Evolutionary conservation across 2,329 filamentous ascomycete genomes (phyloP).

Genomic region (Ceratocystis huliohia): DNA sequence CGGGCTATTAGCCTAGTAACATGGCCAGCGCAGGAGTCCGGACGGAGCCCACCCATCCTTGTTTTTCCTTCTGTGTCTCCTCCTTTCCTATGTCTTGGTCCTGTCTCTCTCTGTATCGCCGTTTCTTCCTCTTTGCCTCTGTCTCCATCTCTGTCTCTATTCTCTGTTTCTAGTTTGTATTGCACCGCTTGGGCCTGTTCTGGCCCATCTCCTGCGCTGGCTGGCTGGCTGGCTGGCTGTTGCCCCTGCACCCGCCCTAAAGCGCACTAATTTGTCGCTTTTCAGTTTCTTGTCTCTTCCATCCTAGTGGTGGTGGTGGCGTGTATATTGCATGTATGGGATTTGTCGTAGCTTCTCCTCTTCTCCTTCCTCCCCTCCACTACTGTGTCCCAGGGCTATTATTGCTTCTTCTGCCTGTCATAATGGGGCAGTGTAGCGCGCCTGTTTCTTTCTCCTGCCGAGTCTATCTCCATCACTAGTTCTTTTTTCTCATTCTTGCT

Average conservation of each 20-base stretch:
- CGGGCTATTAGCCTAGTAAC: neutral
- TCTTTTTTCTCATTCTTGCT: neutral
- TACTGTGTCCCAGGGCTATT: no score
- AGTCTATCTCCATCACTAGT: neutral
- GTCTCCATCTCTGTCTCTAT: neutral
- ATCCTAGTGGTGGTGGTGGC: no score
- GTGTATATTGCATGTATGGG: no score
- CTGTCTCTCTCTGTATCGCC: neutral
- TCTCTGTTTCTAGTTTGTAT: neutral
- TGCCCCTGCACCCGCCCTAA: neutral
- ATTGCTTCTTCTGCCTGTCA: no score
- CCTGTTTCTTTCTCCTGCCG: neutral
- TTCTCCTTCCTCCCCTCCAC: no score
- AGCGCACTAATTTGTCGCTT: neutral
- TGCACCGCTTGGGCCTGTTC: neutral
- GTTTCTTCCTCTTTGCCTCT: neutral
- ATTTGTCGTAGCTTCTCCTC: no score
- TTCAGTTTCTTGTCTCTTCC: neutral
- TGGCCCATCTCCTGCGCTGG: neutral
- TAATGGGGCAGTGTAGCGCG: no score
- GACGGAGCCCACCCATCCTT: neutral
- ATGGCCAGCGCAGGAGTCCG: no score
- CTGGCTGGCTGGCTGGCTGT: neutral
- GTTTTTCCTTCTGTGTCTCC: neutral
- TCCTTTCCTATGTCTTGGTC: neutral